Conservation (phyloP, 225 moss, liverwort and hornwort species). For the Physcomitrellopsis africana region DNA sequence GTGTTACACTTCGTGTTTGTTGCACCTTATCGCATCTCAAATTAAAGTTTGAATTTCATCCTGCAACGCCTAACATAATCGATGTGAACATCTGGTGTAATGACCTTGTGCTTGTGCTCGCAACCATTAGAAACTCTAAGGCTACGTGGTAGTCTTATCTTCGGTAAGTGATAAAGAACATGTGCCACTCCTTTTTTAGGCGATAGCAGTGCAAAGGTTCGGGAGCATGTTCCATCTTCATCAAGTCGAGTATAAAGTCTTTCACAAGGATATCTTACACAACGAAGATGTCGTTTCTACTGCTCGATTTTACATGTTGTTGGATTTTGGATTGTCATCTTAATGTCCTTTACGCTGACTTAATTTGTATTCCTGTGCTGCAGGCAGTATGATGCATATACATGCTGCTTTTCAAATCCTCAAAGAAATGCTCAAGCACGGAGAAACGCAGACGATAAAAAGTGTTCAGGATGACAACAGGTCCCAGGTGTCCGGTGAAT, state of each 20-base stretch:
- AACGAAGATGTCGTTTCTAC: background rate
- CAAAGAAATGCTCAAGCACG: constrained; percentile 63
- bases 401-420: constrained; percentile 72
- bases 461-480: background rate
- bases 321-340: background rate
- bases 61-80: background rate
- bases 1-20: background rate
- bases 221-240: background rate
- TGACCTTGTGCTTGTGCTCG: background rate
- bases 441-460: constrained; percentile 5
- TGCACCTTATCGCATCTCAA: background rate
- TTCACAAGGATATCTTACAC: constrained; percentile 1
- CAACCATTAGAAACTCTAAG: background rate
- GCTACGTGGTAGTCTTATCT: background rate
- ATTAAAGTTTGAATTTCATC: background rate
- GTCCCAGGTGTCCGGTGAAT: constrained; percentile 11
- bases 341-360: rapidly evolving
- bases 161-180: background rate
- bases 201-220: background rate
- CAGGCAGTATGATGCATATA: constrained; percentile 68
- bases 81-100: background rate
- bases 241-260: background rate
- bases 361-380: background rate
- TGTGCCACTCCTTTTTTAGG: background rate
- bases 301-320: background rate